Evolutionary conservation across 2,329 filamentous ascomycete genomes (phyloP).

Genomic region (Curvularia verruculosa): DNA sequence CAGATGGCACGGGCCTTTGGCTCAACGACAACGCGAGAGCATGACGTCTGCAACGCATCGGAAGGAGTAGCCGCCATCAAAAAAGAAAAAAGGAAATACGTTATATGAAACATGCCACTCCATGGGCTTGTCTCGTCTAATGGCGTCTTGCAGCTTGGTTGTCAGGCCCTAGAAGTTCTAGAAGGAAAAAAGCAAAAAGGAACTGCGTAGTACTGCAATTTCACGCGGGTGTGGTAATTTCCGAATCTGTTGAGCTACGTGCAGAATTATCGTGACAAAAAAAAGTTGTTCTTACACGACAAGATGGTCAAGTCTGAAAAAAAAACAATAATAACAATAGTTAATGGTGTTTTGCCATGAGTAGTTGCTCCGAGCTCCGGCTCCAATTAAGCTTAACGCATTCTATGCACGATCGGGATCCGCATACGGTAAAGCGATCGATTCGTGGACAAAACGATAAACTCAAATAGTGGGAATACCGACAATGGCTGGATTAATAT

Average conservation of each 20-base stretch:
- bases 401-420: slow-evolving; percentile 23
- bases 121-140: slow-evolving; percentile 11
- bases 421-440: slow-evolving; percentile 20
- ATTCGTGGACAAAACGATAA: slow-evolving; percentile 17
- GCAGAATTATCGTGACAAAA: neutral
- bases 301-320: slow-evolving; percentile 8
- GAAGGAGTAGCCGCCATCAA: neutral
- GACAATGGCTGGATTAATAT: slow-evolving; percentile 22
- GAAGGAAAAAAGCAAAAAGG: slow-evolving; percentile 17
- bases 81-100: slow-evolving; percentile 9
- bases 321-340: no score
- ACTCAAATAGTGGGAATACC: slow-evolving; percentile 18
- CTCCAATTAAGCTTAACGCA: slow-evolving; percentile 23
- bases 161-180: slow-evolving; percentile 13
- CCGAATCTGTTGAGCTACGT: slow-evolving; percentile 1
- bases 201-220: slow-evolving; percentile 17
- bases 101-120: slow-evolving; percentile 14
- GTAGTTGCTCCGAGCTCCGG: slow-evolving; percentile 5
- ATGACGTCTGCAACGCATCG: slow-evolving; percentile 16
- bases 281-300: neutral
- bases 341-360: slow-evolving; percentile 6
- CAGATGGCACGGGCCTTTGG: slow-evolving; percentile 6
- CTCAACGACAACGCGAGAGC: slow-evolving; percentile 1
- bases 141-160: neutral
- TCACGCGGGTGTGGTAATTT: slow-evolving; percentile 11